phyloP scores from a whole-genome alignment of 192 early-diverging fungal species.

The Backusella psychrophila region DNA sequence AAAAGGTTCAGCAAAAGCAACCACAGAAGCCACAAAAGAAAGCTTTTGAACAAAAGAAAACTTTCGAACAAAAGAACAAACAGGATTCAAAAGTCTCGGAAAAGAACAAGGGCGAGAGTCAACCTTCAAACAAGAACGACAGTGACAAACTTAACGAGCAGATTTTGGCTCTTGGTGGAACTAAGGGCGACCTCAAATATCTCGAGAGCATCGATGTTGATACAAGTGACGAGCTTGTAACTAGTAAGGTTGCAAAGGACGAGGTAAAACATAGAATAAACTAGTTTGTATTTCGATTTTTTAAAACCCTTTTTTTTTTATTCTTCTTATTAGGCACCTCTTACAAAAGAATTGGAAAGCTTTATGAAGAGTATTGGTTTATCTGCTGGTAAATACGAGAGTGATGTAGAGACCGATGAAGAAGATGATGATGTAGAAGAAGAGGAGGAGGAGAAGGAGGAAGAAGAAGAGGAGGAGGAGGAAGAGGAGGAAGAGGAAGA shows the following conservation, averaged over 20 bases:
- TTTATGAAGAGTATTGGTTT: slow-evolving; percentile 37
- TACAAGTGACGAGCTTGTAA: slow-evolving; percentile 23
- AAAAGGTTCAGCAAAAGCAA: slow-evolving; percentile 2
- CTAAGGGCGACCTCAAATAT: slow-evolving; percentile 35
- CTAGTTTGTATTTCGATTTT: neutral
- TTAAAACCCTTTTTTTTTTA: neutral
- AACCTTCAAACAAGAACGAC: neutral
- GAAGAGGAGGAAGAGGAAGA: slow-evolving; percentile 13
- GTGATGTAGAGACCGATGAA: slow-evolving; percentile 21
- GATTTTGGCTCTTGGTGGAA: slow-evolving; percentile 36
- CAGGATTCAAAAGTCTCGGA: neutral
- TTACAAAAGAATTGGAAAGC: slow-evolving; percentile 29
- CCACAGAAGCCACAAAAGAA: neutral
- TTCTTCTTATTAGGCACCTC: slow-evolving; percentile 12
- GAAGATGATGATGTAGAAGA: slow-evolving; percentile 19
- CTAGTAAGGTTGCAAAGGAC: neutral
- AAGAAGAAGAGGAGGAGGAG: slow-evolving; percentile 23
- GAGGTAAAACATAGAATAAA: slow-evolving; percentile 6
- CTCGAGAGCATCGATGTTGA: slow-evolving; percentile 30
- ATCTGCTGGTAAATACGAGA: slow-evolving; percentile 5
- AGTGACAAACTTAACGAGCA: slow-evolving; percentile 20
- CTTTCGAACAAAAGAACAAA: slow-evolving; percentile 4
- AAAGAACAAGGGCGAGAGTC: neutral
- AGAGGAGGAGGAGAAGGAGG: slow-evolving; percentile 18
- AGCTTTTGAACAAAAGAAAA: neutral